Conservation (phyloP, 139 green algal species). For the Gonium pectorale region DNA sequence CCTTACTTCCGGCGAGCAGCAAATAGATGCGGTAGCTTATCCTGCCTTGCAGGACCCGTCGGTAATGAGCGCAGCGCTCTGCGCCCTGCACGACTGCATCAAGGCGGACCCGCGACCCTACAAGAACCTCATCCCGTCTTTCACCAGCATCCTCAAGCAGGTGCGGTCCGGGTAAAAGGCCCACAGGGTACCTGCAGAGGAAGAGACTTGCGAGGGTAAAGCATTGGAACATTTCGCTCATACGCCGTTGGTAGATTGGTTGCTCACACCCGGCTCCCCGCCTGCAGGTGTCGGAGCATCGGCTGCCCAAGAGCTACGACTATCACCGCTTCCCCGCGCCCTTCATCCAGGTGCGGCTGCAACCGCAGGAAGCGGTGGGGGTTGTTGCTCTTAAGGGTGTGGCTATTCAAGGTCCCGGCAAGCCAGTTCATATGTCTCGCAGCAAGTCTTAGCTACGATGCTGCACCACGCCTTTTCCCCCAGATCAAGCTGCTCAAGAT, state of each 20-base stretch:
- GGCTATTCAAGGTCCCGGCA: no score
- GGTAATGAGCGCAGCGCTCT: slow-evolving; percentile 96
- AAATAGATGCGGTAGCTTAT: no score
- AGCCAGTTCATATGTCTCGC: no score
- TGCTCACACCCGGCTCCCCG: no score
- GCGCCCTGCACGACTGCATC: slow-evolving; percentile 86
- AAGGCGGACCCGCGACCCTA: slow-evolving; percentile 73
- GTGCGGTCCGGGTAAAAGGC: slow-evolving; percentile 31
- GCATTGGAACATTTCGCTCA: no score
- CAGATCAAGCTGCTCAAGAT: slow-evolving; percentile 96
- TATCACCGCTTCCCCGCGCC: slow-evolving; percentile 96
- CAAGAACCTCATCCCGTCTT: slow-evolving; percentile 91
- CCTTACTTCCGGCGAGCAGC: no score
- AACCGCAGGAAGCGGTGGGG: no score
- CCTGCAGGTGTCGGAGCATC: slow-evolving; percentile 81
- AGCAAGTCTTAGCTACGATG: no score
- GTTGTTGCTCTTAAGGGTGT: no score
- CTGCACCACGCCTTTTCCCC: no score
- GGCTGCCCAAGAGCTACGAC: slow-evolving; percentile 93
- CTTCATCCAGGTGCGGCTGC: slow-evolving; percentile 92
- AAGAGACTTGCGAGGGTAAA: not conserved
- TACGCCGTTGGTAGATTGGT: no score
- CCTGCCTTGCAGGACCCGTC: slow-evolving; percentile 89
- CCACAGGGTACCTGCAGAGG: no score
- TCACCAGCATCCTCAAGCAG: slow-evolving; percentile 97